A percentile compares a stretch with the other conserved stretches of the same genome.
Evolutionary conservation across 2,329 filamentous ascomycete genomes (phyloP).

Genomic region (Phialemonium atrogriseum): DNA sequence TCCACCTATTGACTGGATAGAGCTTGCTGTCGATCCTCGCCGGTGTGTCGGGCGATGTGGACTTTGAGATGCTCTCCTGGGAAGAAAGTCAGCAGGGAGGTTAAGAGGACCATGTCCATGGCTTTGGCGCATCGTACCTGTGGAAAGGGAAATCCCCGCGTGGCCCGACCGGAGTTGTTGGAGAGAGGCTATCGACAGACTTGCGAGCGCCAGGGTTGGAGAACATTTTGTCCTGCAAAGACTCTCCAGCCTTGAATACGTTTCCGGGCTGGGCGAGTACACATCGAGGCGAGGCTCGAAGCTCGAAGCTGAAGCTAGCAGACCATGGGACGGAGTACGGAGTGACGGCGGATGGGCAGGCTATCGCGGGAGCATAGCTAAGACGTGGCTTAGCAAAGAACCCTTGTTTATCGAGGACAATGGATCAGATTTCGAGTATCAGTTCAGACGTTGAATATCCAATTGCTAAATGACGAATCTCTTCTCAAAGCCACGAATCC

Average conservation of each 20-base stretch:
- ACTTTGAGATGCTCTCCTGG: constrained; percentile 35
- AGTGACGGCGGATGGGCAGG: not conserved
- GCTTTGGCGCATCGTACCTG: constrained; percentile 30
- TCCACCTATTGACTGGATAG: constrained; percentile 80
- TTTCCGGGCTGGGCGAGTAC: not conserved
- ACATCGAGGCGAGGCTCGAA: not conserved
- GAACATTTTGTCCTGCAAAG: constrained; percentile 42
- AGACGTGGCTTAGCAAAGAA: not conserved
- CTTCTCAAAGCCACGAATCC: not conserved
- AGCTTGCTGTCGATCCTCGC: constrained; percentile 79
- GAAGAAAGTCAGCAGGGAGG: constrained; percentile 18
- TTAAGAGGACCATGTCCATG: not conserved
- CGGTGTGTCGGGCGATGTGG: constrained; percentile 42
- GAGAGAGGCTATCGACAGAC: constrained; percentile 57
- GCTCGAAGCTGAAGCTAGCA: not conserved
- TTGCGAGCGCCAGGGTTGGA: constrained; percentile 50
- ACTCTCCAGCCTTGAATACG: constrained; percentile 15
- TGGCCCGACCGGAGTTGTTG: constrained; percentile 40
- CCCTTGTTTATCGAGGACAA: not conserved
- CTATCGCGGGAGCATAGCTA: constrained; percentile 3
- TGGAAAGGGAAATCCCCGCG: constrained; percentile 51
- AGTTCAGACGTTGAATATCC: no score
- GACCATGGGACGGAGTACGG: not conserved
- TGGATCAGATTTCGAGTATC: not conserved
- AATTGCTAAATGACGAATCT: constrained; percentile 2